Base-by-base conservation (phyloP, 176 grass and related monocot genomes). In the Lolium perenne region DNA sequence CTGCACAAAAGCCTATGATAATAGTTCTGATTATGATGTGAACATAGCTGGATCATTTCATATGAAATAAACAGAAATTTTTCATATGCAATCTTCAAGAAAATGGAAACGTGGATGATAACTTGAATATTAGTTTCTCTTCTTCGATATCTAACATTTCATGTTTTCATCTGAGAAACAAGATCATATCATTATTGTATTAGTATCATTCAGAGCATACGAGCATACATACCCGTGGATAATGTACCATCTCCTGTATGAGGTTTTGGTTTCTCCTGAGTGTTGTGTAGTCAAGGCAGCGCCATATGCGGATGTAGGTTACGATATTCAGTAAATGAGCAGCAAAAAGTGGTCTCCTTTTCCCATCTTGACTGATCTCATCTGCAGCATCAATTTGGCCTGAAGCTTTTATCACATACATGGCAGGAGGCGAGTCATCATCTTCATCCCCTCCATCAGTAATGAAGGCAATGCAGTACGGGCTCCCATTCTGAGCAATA, bases 271-370 rank as follows among this genome's bases (percentile, higher is more conserved):
- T 87, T 91, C 70, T 79, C 25, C 4, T 51, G 16, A 15, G 7
- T 81, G 83, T 40, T 22, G 57, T 22, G 59, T 81, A 60, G 41
- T 87, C 66, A 74, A 95, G 77, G 63, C 87, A 86, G 45, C 71
- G 88, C 86, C 85, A 91, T 25, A 93, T 88, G 54, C 83, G 86
- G 53, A 54, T 76, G 49, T 89, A 89, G 9, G 91, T 93, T 23
- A 86, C 83, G 8, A 85, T 80, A 85, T 95, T 95, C 41, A 95
- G 25, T 41, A 95, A 74, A 85, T 80, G 77, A 73, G 86, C 48
- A 71, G 84, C 91, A 91, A 89, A 95, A 72, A 87, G 29, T 60
- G 62, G 17, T 11, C 4, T 80, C 59, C 8, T 75, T 49, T 35
- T 53, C 15, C 57, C 56, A 41, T 86, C 7, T 23, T 66, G 38